Conservation (phyloP, 441 rosid species). For the Adansonia madagascariensis region DNA sequence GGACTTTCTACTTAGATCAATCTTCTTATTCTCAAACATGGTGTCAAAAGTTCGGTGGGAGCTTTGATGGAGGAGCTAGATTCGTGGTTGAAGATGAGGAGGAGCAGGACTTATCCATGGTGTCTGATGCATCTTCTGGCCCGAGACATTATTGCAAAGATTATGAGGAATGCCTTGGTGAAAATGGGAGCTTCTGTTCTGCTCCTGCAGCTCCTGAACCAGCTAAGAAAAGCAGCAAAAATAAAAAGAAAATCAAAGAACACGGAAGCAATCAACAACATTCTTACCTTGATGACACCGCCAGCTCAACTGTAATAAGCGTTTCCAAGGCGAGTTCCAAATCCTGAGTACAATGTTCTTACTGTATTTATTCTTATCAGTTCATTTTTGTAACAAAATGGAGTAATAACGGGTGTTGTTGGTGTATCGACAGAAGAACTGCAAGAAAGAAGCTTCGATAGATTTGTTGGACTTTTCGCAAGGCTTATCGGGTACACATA, state of each 20-base stretch:
- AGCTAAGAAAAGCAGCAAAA: conserved; percentile 33
- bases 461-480: conserved; percentile 49
- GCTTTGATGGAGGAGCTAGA: conserved; percentile 26
- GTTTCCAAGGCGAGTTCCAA: conserved; percentile 46
- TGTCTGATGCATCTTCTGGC: conserved; percentile 79
- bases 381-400: not conserved
- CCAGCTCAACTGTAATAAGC: conserved; percentile 55
- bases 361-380: not conserved
- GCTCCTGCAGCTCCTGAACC: conserved; percentile 29
- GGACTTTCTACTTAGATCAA: conserved; percentile 80
- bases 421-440: conserved; percentile 38
- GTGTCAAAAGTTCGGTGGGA: conserved; percentile 31
- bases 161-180: conserved; percentile 37
- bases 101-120: conserved; percentile 67
- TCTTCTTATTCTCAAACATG: conserved; percentile 47
- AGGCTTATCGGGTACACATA: conserved; percentile 52
- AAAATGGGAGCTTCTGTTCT: conserved; percentile 31
- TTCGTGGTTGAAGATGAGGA: conserved; percentile 30
- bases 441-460: conserved; percentile 39
- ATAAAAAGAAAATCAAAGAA: conserved; percentile 41
- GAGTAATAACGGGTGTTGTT: conserved; percentile 12
- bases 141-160: conserved; percentile 50
- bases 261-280: conserved; percentile 37
- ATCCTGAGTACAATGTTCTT: not conserved
- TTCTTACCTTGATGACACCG: conserved; percentile 67